Base-by-base conservation (phyloP, 2,329 filamentous ascomycete species). In the Dactylellina leptospora region DNA sequence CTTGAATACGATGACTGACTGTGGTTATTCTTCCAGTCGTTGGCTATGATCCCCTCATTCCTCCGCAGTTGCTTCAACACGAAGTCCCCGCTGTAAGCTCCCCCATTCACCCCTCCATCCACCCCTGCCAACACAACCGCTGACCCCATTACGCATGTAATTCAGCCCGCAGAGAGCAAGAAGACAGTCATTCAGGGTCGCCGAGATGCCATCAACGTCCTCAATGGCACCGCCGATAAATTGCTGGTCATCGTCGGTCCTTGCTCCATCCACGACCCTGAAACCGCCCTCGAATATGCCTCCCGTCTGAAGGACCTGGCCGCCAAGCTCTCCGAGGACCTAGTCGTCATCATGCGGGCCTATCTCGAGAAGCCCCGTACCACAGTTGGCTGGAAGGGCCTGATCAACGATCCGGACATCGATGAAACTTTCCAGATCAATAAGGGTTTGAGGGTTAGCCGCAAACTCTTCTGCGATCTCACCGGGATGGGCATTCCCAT, bases 361-460 rank as follows among this genome's bases (percentile, higher is more conserved):
- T 99, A 99, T 86, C 87, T 99, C 72, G 95, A 99, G 85, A 99
- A 99, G 85, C 95, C 95, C 20, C 88, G 95, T 75, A 99, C 95
- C 25, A 99, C 95, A 0, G 92, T 99, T 25, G 95, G 95, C 76
- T 99, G 95, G 95, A 99, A 99, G 84, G 95, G 95, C 53, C 84
- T 99, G 77, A 96, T 99, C 83, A 97, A 99, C 80, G 95, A 99
- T 81, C 95, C 95, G 1, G 93, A 97, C 78, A 96, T 99, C 79
- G 93, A 97, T 81, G 93, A 96, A 80, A 95, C 90, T 81, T 97
- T 96, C 89, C 88, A 97, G 82, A 97, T 99, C 83, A 97, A 97
- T 85, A 97, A 97, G 85, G 95, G 95, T 18, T 82, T 99, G 78
- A 88, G 91, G 54, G 84, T 92, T 61, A 91, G 92, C 62, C 86